Evolutionary conservation across 1,139 yeast species (phyloP).

Genomic region (Hansenula anomala): DNA sequence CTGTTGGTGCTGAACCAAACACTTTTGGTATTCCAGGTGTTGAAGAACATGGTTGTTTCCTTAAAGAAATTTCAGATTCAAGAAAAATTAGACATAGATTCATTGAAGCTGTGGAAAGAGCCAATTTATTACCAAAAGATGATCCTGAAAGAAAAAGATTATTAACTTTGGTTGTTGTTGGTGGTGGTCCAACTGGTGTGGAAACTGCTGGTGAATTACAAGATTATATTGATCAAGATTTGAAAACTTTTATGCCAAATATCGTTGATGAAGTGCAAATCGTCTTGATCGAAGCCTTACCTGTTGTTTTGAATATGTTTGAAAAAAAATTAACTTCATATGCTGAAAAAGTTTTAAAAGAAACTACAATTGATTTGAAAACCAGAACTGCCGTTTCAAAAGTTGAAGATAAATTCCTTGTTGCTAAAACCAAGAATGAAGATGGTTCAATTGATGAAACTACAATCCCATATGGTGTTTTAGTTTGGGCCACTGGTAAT

Average conservation of each 20-base stretch:
- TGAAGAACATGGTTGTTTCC: constrained; percentile 72
- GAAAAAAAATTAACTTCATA: constrained; percentile 81
- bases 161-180: constrained; percentile 73
- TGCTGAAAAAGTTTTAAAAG: constrained; percentile 78
- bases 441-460: constrained; percentile 48
- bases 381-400: constrained; percentile 86
- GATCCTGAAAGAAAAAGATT: constrained; percentile 75
- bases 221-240: constrained; percentile 90
- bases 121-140: constrained; percentile 67
- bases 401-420: constrained; percentile 65
- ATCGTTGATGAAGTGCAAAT: constrained; percentile 80
- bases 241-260: constrained; percentile 83
- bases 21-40: constrained; percentile 82
- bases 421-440: constrained; percentile 68
- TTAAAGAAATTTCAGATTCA: constrained; percentile 84
- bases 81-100: constrained; percentile 69
- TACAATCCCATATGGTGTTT: constrained; percentile 84
- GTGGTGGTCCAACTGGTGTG: constrained; percentile 94
- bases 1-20: constrained; percentile 83
- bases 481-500: constrained; percentile 98
- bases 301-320: constrained; percentile 84
- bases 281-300: constrained; percentile 84
- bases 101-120: constrained; percentile 71
- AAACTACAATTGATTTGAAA: constrained; percentile 68
- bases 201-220: constrained; percentile 89